Percentiles rank a stretch among this genome's conserved stretches.
Conservation (phyloP, 2,329 filamentous ascomycete genomes). For the Colletotrichum scovillei region DNA sequence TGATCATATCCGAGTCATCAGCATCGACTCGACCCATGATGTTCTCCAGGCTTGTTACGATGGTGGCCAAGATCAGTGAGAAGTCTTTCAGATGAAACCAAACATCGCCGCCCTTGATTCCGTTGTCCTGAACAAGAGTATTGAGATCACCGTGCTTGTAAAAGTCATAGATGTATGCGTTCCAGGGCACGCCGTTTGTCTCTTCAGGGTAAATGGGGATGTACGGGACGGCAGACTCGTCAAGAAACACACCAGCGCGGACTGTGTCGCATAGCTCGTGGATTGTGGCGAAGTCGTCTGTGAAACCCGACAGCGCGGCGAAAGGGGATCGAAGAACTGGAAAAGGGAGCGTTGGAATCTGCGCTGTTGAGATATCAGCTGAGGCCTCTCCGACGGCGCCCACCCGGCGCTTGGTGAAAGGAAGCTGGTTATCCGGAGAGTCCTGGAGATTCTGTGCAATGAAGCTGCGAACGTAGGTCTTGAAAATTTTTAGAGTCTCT, state of each 20-base stretch:
- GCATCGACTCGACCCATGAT: slow-evolving; percentile 54
- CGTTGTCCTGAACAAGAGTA: slow-evolving; percentile 72
- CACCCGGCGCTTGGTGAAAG: slow-evolving; percentile 59
- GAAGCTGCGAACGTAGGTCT: slow-evolving; percentile 76
- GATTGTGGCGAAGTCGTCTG: slow-evolving; percentile 72
- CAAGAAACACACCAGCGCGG: slow-evolving; percentile 78
- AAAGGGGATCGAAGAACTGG: slow-evolving; percentile 73
- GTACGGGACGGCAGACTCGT: slow-evolving; percentile 78
- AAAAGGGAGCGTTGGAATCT: slow-evolving; percentile 44
- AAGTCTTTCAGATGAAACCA: slow-evolving; percentile 78
- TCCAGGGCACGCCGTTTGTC: slow-evolving; percentile 59
- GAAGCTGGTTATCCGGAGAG: slow-evolving; percentile 64
- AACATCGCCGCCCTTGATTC: slow-evolving; percentile 73
- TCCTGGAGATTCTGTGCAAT: slow-evolving; percentile 70
- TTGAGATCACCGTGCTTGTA: slow-evolving; percentile 77
- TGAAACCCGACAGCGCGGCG: slow-evolving; percentile 75
- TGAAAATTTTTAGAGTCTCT: slow-evolving; percentile 74
- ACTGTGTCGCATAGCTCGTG: slow-evolving; percentile 74
- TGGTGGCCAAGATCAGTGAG: slow-evolving; percentile 72
- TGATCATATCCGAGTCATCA: slow-evolving; percentile 49
- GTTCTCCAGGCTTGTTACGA: slow-evolving; percentile 72
- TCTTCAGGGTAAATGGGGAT: slow-evolving; percentile 71
- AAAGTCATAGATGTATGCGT: slow-evolving; percentile 80
- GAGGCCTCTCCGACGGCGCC: background rate
- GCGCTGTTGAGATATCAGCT: background rate